Base-by-base conservation (phyloP, 2,329 filamentous ascomycete genomes). In the Cladophialophora chaetospira region DNA sequence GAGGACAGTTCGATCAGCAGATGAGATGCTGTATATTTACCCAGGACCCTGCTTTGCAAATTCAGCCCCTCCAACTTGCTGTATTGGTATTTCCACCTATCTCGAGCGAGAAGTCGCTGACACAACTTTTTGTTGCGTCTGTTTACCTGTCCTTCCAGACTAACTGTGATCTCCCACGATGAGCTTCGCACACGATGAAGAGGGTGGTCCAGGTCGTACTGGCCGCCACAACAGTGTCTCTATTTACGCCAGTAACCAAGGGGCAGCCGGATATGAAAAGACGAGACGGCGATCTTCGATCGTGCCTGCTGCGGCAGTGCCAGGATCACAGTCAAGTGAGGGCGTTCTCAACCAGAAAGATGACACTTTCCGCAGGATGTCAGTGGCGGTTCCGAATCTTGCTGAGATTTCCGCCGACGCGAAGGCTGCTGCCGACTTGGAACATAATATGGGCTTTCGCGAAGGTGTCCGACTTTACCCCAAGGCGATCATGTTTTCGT, bases 391-490 rank as follows among this genome's bases (percentile, higher is more conserved):
- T 6, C 64, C 64, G 25, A 65, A 66, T 40, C 49, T 66, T 51
- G 62, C 62, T 17, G 63, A 66, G 46, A 53, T 66, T 35, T 55
- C 58, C 26, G 56, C 60, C 33, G 64, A 66, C 49, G 64, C 64
- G 15, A 61, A 63, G 52, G 57, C 58, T 17, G 64, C 60, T 29
- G 63, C 62, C 21, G 52, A 63, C 3, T 52, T 61, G 17, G 64
- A 66, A 46, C 58, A 53, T 38, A 63, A 52, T 21, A 63, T 66
- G 64, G 61, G 60, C 33, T 65, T 81, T 26, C 69, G 82, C 69
- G 84, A 95, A 75, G 91, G 90, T 60, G 80, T 96, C 71, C 84
- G 79, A 68, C 80, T 94, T 28, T 96, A 96, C 70, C 91, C 90
- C 57, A 94, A 95, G 77, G 61, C 61, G 35, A 63, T 63, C 28